These are phyloP conservation scores for Choiromyces venosus DNA, from an alignment of 495 filamentous ascomycete species.

Conservation along the genomic window DNA sequence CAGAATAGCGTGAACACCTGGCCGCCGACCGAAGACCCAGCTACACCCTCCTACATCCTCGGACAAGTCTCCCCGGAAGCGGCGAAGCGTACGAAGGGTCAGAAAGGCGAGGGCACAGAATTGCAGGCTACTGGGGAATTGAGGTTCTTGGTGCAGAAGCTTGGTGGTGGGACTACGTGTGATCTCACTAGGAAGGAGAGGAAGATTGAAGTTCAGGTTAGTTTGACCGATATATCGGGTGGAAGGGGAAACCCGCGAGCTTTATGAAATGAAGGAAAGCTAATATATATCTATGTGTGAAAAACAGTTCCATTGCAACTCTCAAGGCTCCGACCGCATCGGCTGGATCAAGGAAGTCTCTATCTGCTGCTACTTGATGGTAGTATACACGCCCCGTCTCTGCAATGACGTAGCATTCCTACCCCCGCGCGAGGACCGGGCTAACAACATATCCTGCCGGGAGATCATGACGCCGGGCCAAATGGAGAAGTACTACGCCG, in stretches of 20 bases:
- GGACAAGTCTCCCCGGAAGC: slow-evolving; percentile 46
- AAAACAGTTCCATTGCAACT: slow-evolving; percentile 78
- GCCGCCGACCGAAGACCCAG: slow-evolving; percentile 67
- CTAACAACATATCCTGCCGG: slow-evolving; percentile 71
- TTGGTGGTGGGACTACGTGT: slow-evolving; percentile 81
- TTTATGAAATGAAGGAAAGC: background rate
- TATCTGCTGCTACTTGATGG: slow-evolving; percentile 92
- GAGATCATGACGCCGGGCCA: slow-evolving; percentile 55
- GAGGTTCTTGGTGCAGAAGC: slow-evolving; percentile 82
- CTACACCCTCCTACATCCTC: slow-evolving; percentile 72
- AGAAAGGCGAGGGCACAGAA: slow-evolving; percentile 52
- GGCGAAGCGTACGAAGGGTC: slow-evolving; percentile 42
- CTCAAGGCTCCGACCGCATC: slow-evolving; percentile 73
- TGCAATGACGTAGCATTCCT: slow-evolving; percentile 90
- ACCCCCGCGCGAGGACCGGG: slow-evolving; percentile 72
- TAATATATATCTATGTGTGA: slow-evolving; percentile 10
- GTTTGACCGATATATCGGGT: background rate
- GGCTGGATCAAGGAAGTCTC: slow-evolving; percentile 92
- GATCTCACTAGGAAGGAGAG: slow-evolving; percentile 82
- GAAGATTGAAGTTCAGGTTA: slow-evolving; percentile 70
- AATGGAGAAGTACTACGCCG: slow-evolving; percentile 27
- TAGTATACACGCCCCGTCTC: slow-evolving; percentile 85
- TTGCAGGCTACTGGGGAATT: slow-evolving; percentile 76
- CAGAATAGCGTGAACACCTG: slow-evolving; percentile 60
- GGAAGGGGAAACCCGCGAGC: background rate